Evolutionary conservation across 768 basidiomycete species (phyloP).

Genomic region (Suillus sp.): DNA sequence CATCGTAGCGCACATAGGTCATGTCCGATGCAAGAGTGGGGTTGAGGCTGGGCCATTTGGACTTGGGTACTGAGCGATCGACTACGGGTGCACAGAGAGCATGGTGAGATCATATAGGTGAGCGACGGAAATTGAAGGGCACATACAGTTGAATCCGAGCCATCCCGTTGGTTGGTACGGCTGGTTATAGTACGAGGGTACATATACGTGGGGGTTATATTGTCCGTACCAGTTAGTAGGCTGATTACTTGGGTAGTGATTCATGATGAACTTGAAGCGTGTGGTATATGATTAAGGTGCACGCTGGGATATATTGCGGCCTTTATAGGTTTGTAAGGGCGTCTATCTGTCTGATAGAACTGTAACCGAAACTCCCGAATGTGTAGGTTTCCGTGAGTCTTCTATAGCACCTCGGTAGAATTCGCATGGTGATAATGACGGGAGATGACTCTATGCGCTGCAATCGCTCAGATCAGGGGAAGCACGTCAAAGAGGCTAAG

Average conservation of each 20-base stretch:
- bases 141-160: conserved; percentile 20
- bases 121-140: background rate
- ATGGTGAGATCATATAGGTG: background rate
- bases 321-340: conserved; percentile 15
- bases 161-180: conserved; percentile 19
- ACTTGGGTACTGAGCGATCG: conserved; percentile 26
- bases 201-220: conserved; percentile 35
- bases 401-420: background rate
- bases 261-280: conserved; percentile 22
- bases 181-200: conserved; percentile 22
- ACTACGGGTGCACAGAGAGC: conserved; percentile 15
- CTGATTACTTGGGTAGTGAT: conserved; percentile 25
- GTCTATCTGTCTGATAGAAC: background rate
- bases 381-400: background rate
- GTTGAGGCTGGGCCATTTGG: conserved; percentile 53
- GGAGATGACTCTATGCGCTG: background rate
- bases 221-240: conserved; percentile 24
- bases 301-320: conserved; percentile 1
- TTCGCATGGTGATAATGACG: background rate
- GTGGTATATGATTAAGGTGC: background rate
- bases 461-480: background rate
- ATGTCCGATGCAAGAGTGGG: conserved; percentile 55
- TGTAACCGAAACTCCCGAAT: background rate
- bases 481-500: background rate
- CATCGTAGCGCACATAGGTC: conserved; percentile 51